Conservation (phyloP, 805 yeast species). For the Candida sakaeoensis region DNA sequence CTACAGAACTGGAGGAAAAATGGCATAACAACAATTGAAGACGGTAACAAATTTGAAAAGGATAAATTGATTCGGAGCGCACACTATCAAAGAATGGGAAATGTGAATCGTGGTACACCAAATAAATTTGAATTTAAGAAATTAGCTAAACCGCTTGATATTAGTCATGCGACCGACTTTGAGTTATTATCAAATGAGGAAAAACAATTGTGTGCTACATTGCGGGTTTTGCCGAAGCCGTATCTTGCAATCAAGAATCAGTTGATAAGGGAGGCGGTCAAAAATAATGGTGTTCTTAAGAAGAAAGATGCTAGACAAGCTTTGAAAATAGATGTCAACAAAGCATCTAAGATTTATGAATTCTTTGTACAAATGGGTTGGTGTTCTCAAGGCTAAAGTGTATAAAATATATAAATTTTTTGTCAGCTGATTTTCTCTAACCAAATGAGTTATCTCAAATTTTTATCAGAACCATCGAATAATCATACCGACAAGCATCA, state of each 20-base stretch:
- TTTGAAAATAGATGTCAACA: slow-evolving; percentile 78
- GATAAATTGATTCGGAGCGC: slow-evolving; percentile 71
- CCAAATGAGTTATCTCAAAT: slow-evolving; percentile 22
- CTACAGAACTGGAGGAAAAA: slow-evolving; percentile 90
- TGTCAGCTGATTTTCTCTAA: slow-evolving; percentile 6
- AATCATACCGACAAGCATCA: slow-evolving; percentile 62
- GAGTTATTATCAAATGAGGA: slow-evolving; percentile 85
- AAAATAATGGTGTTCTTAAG: slow-evolving; percentile 79
- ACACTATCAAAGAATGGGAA: slow-evolving; percentile 55
- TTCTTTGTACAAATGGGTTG: slow-evolving; percentile 92
- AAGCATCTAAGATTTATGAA: slow-evolving; percentile 85
- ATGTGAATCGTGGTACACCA: slow-evolving; percentile 22
- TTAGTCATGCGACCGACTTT: slow-evolving; percentile 75
- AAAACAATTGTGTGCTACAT: slow-evolving; percentile 74
- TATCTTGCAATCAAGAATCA: slow-evolving; percentile 89
- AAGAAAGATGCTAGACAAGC: slow-evolving; percentile 83
- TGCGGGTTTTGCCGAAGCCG: slow-evolving; percentile 88
- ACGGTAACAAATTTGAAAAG: slow-evolving; percentile 81
- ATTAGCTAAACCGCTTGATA: slow-evolving; percentile 58
- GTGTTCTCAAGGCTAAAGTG: slow-evolving; percentile 48
- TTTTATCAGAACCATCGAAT: slow-evolving; percentile 42
- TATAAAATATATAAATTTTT: slow-evolving; percentile 2
- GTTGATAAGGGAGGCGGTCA: slow-evolving; percentile 79
- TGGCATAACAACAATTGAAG: slow-evolving; percentile 82
- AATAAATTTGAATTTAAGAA: slow-evolving; percentile 40